Percentiles rank a stretch among this genome's conserved stretches.
These are phyloP conservation scores for Chenopodium formosanum DNA, from an alignment of 148 eudicot genomes.

Conservation along the genomic window DNA sequence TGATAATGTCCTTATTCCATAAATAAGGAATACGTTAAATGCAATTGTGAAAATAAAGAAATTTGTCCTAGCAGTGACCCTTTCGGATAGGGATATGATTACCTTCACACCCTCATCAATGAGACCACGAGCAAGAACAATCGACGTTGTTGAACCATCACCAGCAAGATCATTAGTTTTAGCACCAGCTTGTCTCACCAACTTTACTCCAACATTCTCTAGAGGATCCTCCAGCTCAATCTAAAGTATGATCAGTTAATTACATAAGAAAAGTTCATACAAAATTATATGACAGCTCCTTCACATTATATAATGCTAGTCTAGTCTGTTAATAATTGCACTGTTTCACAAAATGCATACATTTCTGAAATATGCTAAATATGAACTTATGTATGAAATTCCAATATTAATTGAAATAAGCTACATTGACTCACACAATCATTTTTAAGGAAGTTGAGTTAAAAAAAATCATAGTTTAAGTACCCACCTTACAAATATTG, in stretches of 20 bases:
- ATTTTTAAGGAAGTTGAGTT: no score
- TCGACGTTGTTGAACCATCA: constrained; percentile 90
- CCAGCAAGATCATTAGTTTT: constrained; percentile 94
- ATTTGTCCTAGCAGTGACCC: neutral
- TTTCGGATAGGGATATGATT: constrained; percentile 12
- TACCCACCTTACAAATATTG: no score
- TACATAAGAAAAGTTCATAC: neutral
- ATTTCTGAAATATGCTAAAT: neutral
- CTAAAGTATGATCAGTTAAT: constrained; percentile 31
- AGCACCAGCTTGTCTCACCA: constrained; percentile 93
- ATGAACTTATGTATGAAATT: neutral
- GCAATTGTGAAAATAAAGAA: neutral
- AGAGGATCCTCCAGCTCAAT: constrained; percentile 86
- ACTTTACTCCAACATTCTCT: constrained; percentile 86
- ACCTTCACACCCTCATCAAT: constrained; percentile 91
- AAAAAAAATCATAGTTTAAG: no score
- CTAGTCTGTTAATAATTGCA: neutral
- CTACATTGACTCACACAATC: neutral
- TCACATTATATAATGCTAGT: neutral
- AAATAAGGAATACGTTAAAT: neutral
- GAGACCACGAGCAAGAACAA: constrained; percentile 84
- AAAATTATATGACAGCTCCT: neutral
- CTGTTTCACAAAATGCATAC: neutral
- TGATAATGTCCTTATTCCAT: neutral
- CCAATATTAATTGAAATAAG: neutral